Evolutionary conservation across 176 grass and related monocot genomes (phyloP), one percentile per base, ranked within the genome.

Genomic region (Pontederia paniculata): DNA sequence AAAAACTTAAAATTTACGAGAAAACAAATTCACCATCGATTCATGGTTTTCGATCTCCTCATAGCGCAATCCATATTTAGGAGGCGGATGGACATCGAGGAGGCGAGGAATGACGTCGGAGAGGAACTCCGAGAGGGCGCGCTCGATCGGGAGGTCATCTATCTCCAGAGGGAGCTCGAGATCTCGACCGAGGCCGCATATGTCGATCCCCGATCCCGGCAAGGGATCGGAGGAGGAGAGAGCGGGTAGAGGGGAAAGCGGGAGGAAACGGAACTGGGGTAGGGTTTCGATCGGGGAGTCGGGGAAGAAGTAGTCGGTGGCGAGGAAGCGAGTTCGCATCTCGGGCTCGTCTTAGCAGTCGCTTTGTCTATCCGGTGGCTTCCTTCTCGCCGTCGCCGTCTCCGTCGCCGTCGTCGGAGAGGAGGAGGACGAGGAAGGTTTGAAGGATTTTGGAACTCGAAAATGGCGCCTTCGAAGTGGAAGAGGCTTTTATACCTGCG

Each of bases 311-410:
- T 83, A 77, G 67, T 97, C 74, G 43, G 80, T 23, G 68, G 77
- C 54, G 58, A 97, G 91, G 76, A 87, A 97, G 58, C 91, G 82
- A 56, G 72, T 66, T 67, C 91, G 67, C 91, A 97, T 93, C 66
- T 53, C 14, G 28, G 21, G 8, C 10, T 50, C 23, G 22, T 51
- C 20, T 41, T 48, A 44, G 21, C 16, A 12, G 17, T 21, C 59
- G 20, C 59, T 19, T 20, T 5, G 25, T 31, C 25, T 1, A 1
- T 5, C 60, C 43, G 13, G 42, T 50, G 12, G 8, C 10, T 31
- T 31, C 25, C 25, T 31, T 31, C 1, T 31, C 28, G 37, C n/a
- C 42, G 17, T 21, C 18, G n/a, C 19, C 59, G 9, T 21, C 59
- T 10, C 21, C 60, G 14, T 47, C 42, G 37, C 1, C 23, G 9